A percentile compares a stretch with the other conserved stretches of the same genome.
These are phyloP conservation scores for Blattamonas nauphoetae DNA, from an alignment of 78 protist genomes.

Conservation along the genomic window DNA sequence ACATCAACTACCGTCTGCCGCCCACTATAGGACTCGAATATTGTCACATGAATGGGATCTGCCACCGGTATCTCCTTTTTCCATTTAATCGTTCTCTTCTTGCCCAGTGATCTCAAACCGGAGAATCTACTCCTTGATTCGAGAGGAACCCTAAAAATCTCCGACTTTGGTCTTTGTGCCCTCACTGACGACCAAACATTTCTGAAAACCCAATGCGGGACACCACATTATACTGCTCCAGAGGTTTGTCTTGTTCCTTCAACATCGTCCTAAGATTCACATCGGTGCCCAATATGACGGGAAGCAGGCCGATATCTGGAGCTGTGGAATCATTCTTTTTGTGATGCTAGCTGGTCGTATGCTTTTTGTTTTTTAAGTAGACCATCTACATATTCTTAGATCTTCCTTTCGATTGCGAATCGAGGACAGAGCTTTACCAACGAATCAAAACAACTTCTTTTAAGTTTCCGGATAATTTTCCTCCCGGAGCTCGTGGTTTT, in stretches of 20 bases:
- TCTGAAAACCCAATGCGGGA: conserved; percentile 86
- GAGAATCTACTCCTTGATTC: conserved; percentile 46
- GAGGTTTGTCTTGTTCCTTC: conserved; percentile 54
- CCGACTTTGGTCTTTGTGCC: conserved; percentile 51
- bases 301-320: too few species aligned
- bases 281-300: too few species aligned
- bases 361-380: neutral
- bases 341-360: too few species aligned
- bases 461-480: too few species aligned
- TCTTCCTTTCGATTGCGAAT: too few species aligned
- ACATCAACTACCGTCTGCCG: too few species aligned
- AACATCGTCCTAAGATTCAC: neutral
- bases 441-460: too few species aligned
- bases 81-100: neutral
- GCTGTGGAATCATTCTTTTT: too few species aligned
- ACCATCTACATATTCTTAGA: too few species aligned
- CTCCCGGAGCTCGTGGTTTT: too few species aligned
- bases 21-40: neutral
- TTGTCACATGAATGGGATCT: neutral
- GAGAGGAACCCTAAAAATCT: conserved; percentile 35
- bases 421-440: too few species aligned
- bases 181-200: conserved; percentile 48
- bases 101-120: too few species aligned
- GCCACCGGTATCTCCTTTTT: neutral
- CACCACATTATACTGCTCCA: conserved; percentile 98